phyloP scores from a whole-genome alignment of 2,329 filamentous ascomycete species.

The Metarhizium album region DNA sequence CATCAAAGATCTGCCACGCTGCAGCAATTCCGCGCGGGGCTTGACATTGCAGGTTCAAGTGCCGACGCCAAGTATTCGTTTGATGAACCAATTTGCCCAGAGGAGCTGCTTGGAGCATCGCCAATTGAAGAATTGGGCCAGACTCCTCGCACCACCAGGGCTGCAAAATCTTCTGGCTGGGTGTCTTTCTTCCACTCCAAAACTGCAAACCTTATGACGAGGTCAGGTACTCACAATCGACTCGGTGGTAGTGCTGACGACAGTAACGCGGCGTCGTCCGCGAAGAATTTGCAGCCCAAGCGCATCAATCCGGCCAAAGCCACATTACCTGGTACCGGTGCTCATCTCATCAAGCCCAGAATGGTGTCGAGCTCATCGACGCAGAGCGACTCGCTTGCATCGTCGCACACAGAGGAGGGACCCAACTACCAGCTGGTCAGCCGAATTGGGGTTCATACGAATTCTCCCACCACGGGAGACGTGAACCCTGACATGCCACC shows the following conservation, averaged over 20 bases:
- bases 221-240: conserved; percentile 12
- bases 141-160: conserved; percentile 4
- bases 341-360: conserved; percentile 26
- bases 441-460: conserved; percentile 7
- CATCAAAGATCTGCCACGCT: conserved; percentile 66
- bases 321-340: conserved; percentile 12
- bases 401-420: conserved; percentile 16
- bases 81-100: conserved; percentile 22
- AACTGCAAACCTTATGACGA: conserved; percentile 17
- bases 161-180: conserved; percentile 25
- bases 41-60: conserved; percentile 15
- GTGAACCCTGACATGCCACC: conserved; percentile 21
- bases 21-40: conserved; percentile 37
- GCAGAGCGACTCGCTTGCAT: conserved; percentile 12
- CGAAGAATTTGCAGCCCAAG: conserved; percentile 13
- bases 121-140: conserved; percentile 12
- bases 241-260: conserved; percentile 12
- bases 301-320: conserved; percentile 17
- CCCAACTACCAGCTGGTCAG: conserved; percentile 7
- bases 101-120: conserved; percentile 18
- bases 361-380: conserved; percentile 22
- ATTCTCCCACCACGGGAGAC: conserved; percentile 18
- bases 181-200: conserved; percentile 46
- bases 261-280: conserved; percentile 16
- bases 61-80: conserved; percentile 22